These are phyloP conservation scores for Leccinum variicolor DNA, from an alignment of 768 basidiomycete species.

Conservation along the genomic window DNA sequence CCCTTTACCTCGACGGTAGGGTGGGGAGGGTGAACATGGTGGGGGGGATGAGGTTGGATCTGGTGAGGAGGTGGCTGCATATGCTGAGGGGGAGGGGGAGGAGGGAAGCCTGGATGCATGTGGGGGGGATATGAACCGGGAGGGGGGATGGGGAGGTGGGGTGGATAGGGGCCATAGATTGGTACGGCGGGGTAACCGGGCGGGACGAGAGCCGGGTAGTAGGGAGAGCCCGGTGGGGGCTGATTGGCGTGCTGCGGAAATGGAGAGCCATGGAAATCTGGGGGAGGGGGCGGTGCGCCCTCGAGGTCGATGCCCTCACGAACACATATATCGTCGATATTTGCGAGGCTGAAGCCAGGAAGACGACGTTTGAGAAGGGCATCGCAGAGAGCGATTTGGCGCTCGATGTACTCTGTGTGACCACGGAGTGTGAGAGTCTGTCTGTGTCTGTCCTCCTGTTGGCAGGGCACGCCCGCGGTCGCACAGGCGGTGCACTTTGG, in stretches of 20 bases:
- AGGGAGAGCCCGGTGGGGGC: slow-evolving; percentile 30
- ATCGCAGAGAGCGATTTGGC: slow-evolving; percentile 74
- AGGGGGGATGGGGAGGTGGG: slow-evolving; percentile 39
- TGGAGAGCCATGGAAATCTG: slow-evolving; percentile 34
- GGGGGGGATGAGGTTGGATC: slow-evolving; percentile 28
- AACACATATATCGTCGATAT: slow-evolving; percentile 60
- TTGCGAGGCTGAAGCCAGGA: slow-evolving; percentile 62
- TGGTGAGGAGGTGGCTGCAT: slow-evolving; percentile 37
- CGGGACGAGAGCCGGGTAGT: slow-evolving; percentile 36
- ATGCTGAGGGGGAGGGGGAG: slow-evolving; percentile 38
- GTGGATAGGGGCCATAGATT: slow-evolving; percentile 43
- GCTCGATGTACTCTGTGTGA: slow-evolving; percentile 79
- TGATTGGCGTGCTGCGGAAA: slow-evolving; percentile 27
- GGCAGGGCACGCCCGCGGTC: slow-evolving; percentile 73
- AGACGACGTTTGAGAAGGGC: slow-evolving; percentile 73
- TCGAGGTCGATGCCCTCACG: slow-evolving; percentile 64
- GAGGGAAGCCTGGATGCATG: slow-evolving; percentile 61
- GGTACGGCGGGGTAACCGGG: slow-evolving; percentile 42
- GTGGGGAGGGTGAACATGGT: slow-evolving; percentile 18
- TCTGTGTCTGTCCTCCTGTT: slow-evolving; percentile 85
- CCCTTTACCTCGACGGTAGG: slow-evolving; percentile 48
- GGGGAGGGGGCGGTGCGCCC: slow-evolving; percentile 15
- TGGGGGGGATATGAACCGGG: slow-evolving; percentile 52
- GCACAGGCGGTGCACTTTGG: slow-evolving; percentile 84
- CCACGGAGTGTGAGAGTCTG: slow-evolving; percentile 84